Evolutionary conservation across 371 early-diverging fungal species (phyloP), one percentile per base, ranked within the genome.

Genomic region (Syncephalastrum contaminatum): DNA sequence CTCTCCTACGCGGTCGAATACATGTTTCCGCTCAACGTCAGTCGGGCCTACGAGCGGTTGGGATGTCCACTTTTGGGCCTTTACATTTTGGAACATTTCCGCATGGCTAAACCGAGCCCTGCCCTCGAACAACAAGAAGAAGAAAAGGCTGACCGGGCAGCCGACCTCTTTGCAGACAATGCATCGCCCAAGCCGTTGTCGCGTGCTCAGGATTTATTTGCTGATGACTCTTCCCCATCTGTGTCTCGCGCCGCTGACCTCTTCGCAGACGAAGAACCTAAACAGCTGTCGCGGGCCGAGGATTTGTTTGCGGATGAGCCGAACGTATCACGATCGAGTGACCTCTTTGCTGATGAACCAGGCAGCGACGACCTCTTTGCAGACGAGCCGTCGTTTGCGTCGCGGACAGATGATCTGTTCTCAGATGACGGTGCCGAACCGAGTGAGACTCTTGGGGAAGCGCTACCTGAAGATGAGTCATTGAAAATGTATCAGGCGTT

Each of bases 11-110:
- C 53, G 7, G 39, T 70, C 27, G 88, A 89, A 53, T 80, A 82
- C 21, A 65, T 75, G 12, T 85, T 90, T 18, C 77, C 86, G 0
- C 75, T 83, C 14, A 65, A 71, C 10, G 81, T 87, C 15, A 79
- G 87, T 2, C 66, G 73, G 15, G 75, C 87, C 0, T 93, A 91
- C 57, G 91, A 93, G 57, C 76, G 81, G 4, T 69, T 89, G n/a
- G 91, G 91, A 24, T 88, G 87, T 54, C 91, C 91, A 0, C 62
- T 86, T 14, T 73, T 93, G 13, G 85, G 90, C 4, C 60, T 93
- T 22, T 78, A 87, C 22, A 86, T 90, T 51, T 45, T 84, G 40
- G 65, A 62, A 22, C 66, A 53, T 3, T 70, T 57, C 39, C 48
- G 57, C 4, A 68, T 72, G 54, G 41, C 36, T 10, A 55, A 55